phyloP scores from a whole-genome alignment of 2,329 filamentous ascomycete species.

The Monilinia fructigena region DNA sequence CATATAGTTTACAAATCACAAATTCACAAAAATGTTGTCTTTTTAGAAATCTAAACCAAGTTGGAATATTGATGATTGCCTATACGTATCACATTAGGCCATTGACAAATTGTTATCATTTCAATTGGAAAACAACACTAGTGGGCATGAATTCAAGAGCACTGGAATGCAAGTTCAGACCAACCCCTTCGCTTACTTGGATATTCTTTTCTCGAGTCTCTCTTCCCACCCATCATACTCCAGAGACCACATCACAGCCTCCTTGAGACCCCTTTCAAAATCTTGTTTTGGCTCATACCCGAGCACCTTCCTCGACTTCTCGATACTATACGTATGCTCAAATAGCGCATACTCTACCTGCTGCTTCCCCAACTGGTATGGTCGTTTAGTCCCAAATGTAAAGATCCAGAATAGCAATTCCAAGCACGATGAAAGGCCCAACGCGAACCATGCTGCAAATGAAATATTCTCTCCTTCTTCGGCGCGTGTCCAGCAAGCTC shows the following conservation, averaged over 20 bases:
- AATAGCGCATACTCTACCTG: conserved; percentile 17
- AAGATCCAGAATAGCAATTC: conserved; percentile 12
- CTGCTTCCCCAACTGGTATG: conserved; percentile 11
- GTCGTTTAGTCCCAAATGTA: conserved; percentile 6
- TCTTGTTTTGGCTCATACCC: neutral
- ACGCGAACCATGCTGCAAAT: conserved; percentile 2
- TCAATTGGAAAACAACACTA: neutral
- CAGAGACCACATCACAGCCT: conserved; percentile 4
- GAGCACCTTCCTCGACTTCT: conserved; percentile 4
- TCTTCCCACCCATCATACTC: conserved; percentile 8
- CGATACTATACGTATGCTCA: conserved; percentile 8
- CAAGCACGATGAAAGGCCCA: conserved; percentile 4
- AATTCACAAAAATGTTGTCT: neutral
- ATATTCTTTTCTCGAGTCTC: neutral
- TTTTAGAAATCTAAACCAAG: too few relatives aligned
- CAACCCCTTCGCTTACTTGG: neutral
- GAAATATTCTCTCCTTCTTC: neutral
- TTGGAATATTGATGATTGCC: neutral
- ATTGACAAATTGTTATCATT: neutral
- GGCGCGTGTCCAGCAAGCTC: neutral
- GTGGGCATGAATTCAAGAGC: neutral
- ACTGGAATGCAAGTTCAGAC: neutral
- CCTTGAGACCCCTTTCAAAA: neutral
- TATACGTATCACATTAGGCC: neutral
- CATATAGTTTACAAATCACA: too few relatives aligned